Percentiles rank a stretch among this genome's conserved stretches.
These are phyloP conservation scores for Sugiyamaella novakii DNA, from an alignment of 1,139 yeast species.

Conservation along the genomic window DNA sequence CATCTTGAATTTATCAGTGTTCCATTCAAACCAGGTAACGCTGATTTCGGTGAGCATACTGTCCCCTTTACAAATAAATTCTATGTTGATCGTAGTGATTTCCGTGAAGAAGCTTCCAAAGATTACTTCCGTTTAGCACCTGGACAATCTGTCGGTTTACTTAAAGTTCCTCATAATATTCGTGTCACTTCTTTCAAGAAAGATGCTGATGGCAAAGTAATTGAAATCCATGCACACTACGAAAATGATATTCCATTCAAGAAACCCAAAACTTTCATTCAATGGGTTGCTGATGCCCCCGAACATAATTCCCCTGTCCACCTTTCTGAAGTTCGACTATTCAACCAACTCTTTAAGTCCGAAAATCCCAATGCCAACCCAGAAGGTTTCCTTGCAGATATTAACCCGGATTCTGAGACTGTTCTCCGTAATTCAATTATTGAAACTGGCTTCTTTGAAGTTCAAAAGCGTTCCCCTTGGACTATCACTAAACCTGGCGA, in stretches of 20 bases:
- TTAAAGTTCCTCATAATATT: slow-evolving; percentile 85
- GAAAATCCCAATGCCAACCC: slow-evolving; percentile 92
- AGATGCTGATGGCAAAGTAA: slow-evolving; percentile 63
- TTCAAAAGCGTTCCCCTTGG: slow-evolving; percentile 74
- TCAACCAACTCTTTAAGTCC: slow-evolving; percentile 83
- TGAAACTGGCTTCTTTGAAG: slow-evolving; percentile 75
- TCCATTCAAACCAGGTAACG: slow-evolving; percentile 86
- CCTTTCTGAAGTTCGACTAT: slow-evolving; percentile 77
- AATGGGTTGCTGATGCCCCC: slow-evolving; percentile 85
- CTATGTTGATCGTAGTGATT: slow-evolving; percentile 86
- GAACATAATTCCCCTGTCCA: slow-evolving; percentile 62
- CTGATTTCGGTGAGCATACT: slow-evolving; percentile 71
- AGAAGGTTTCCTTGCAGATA: slow-evolving; percentile 82
- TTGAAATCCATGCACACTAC: slow-evolving; percentile 76
- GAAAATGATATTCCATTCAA: slow-evolving; percentile 63
- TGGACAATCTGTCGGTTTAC: slow-evolving; percentile 92
- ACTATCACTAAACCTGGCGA: slow-evolving; percentile 50
- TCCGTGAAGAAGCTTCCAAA: slow-evolving; percentile 64
- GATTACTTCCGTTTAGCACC: slow-evolving; percentile 89
- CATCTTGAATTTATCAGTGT: slow-evolving; percentile 68
- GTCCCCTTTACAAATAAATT: slow-evolving; percentile 76
- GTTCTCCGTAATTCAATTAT: slow-evolving; percentile 66
- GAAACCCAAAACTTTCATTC: slow-evolving; percentile 93
- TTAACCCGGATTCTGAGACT: slow-evolving; percentile 77
- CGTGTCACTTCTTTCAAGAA: slow-evolving; percentile 69